A percentile compares a stretch with the other conserved stretches of the same genome.
These are phyloP conservation scores for Nematodospora anomalae DNA, from an alignment of 1,139 yeast species.

Conservation along the genomic window DNA sequence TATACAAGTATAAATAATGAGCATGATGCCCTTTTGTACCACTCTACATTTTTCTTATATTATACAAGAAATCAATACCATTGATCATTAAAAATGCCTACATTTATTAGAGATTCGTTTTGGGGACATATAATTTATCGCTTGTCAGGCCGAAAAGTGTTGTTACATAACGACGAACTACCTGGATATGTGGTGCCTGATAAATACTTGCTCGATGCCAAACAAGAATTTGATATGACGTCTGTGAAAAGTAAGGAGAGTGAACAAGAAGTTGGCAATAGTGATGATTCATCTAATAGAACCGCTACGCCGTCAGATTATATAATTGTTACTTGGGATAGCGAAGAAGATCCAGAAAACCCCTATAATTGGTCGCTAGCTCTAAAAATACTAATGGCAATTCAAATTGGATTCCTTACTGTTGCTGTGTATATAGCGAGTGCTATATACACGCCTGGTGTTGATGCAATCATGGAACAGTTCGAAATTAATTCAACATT, in stretches of 20 bases:
- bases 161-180: conserved; percentile 30
- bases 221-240: background rate
- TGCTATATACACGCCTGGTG: conserved; percentile 61
- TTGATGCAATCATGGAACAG: conserved; percentile 27
- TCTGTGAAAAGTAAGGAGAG: background rate
- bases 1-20: too few species aligned
- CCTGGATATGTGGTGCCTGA: conserved; percentile 33
- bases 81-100: conserved; percentile 5
- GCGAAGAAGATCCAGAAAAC: conserved; percentile 55
- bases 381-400: conserved; percentile 38
- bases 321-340: conserved; percentile 41
- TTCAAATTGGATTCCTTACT: conserved; percentile 48
- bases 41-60: too few species aligned
- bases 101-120: conserved; percentile 29
- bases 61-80: too few species aligned
- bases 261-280: too few species aligned
- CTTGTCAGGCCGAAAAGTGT: conserved; percentile 25
- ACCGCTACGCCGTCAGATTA: conserved; percentile 1
- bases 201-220: conserved; percentile 19
- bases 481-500: conserved; percentile 26
- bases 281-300: conserved; percentile 5
- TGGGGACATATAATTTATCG: conserved; percentile 31
- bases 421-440: conserved; percentile 59
- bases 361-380: conserved; percentile 56
- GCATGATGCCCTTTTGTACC: too few species aligned